phyloP scores from a whole-genome alignment of 2,329 filamentous ascomycete genomes.

The Epichloe sibirici region DNA sequence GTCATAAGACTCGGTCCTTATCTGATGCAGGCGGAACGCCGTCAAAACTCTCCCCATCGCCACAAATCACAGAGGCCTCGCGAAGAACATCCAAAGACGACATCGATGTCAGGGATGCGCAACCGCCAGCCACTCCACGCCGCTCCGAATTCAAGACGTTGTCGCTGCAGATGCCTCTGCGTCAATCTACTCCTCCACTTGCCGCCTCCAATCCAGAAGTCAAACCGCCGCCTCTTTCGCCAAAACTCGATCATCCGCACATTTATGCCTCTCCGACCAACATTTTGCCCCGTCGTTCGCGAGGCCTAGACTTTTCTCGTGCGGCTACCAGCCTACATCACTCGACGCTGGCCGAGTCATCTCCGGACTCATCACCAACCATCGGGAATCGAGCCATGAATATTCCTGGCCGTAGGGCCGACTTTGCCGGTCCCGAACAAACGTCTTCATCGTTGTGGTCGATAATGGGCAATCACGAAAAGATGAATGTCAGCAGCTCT shows the following conservation, averaged over 20 bases:
- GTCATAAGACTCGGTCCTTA: constrained; percentile 46
- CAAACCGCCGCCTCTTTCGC: constrained; percentile 62
- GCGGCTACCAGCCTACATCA: constrained; percentile 92
- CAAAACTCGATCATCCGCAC: constrained; percentile 73
- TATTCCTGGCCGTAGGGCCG: constrained; percentile 42
- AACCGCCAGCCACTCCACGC: constrained; percentile 57
- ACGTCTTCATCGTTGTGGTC: constrained; percentile 63
- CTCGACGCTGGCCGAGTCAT: constrained; percentile 82
- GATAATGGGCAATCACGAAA: constrained; percentile 56
- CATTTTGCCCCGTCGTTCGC: constrained; percentile 75
- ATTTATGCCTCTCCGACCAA: constrained; percentile 81
- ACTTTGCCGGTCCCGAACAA: constrained; percentile 43
- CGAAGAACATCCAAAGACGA: constrained; percentile 55
- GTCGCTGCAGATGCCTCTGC: constrained; percentile 23
- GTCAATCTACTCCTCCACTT: constrained; percentile 25
- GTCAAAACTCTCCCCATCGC: constrained; percentile 44
- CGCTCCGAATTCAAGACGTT: constrained; percentile 55
- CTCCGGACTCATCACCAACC: constrained; percentile 81
- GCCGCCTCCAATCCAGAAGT: constrained; percentile 23
- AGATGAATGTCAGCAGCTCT: constrained; percentile 64
- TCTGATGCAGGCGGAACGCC: constrained; percentile 51
- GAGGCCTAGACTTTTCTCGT: constrained; percentile 84
- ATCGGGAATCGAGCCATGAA: constrained; percentile 56
- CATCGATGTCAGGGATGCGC: constrained; percentile 35
- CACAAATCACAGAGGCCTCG: constrained; percentile 41